phyloP scores from a whole-genome alignment of 805 yeast genomes.

The Candida coleopterorum region DNA sequence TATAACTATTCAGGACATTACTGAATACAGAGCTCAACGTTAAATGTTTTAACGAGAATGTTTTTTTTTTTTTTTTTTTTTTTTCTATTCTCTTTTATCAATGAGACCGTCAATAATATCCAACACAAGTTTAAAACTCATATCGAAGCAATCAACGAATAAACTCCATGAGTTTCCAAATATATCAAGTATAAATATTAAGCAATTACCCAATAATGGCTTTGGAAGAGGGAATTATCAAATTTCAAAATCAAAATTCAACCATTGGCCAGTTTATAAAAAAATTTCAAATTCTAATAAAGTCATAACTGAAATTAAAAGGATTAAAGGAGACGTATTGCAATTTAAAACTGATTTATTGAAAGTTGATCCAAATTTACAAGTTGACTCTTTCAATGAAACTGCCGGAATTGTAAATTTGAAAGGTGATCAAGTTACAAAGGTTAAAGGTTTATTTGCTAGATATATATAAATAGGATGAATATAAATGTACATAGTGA shows the following conservation, averaged over 20 bases:
- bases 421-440: conserved; percentile 35
- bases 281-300: conserved; percentile 57
- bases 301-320: conserved; percentile 68
- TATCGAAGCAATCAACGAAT: neutral
- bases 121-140: neutral
- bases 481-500: neutral
- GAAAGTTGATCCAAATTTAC: conserved; percentile 42
- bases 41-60: too few relatives aligned
- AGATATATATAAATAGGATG: conserved; percentile 1
- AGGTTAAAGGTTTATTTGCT: conserved; percentile 25
- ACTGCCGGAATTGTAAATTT: conserved; percentile 34
- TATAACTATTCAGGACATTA: too few relatives aligned
- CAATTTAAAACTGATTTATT: conserved; percentile 66
- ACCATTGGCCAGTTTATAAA: conserved; percentile 78
- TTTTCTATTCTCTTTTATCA: neutral
- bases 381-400: conserved; percentile 29
- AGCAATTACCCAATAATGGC: conserved; percentile 27
- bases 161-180: conserved; percentile 19
- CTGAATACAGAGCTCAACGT: too few relatives aligned
- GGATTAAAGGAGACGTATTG: conserved; percentile 61
- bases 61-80: too few relatives aligned
- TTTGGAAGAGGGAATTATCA: conserved; percentile 36
- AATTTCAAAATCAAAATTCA: conserved; percentile 49
- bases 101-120: conserved; percentile 5
- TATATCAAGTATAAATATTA: conserved; percentile 19